Evolutionary conservation across 768 basidiomycete species (phyloP).

Genomic region (Amanita fuliginea): DNA sequence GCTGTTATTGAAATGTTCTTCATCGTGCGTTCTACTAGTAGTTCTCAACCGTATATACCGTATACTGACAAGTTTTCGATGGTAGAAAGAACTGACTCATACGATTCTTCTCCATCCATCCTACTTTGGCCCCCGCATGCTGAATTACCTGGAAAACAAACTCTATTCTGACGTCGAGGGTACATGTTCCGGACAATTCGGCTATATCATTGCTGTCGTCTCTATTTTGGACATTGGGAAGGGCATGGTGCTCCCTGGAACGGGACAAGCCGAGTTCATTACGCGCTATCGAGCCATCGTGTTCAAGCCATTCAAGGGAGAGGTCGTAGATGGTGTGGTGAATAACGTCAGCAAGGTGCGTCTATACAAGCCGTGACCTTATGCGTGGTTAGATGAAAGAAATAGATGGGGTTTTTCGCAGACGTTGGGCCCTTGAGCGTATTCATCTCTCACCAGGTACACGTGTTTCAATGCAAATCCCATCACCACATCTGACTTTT

Average conservation of each 20-base stretch:
- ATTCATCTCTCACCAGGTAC: slow-evolving; percentile 92
- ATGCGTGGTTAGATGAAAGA: not conserved
- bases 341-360: slow-evolving; percentile 88
- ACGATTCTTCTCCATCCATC: slow-evolving; percentile 96
- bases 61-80: slow-evolving; percentile 1
- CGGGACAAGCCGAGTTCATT: slow-evolving; percentile 93
- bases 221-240: slow-evolving; percentile 87
- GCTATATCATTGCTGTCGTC: slow-evolving; percentile 89
- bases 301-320: slow-evolving; percentile 99
- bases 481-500: not conserved
- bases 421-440: slow-evolving; percentile 91
- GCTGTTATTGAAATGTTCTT: slow-evolving; percentile 38
- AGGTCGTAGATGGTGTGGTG: slow-evolving; percentile 95
- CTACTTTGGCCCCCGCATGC: slow-evolving; percentile 95
- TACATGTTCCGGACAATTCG: slow-evolving; percentile 91
- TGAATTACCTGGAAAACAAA: slow-evolving; percentile 86
- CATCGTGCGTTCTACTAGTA: slow-evolving; percentile 46
- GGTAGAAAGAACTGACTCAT: slow-evolving; percentile 92
- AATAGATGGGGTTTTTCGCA: slow-evolving; percentile 96
- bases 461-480: slow-evolving; percentile 8
- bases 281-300: slow-evolving; percentile 94
- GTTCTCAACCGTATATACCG: not conserved
- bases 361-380: not conserved
- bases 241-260: slow-evolving; percentile 85
- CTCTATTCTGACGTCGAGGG: slow-evolving; percentile 96